phyloP scores from a whole-genome alignment of 2,329 filamentous ascomycete genomes.

The Arthrinium puccinioides region DNA sequence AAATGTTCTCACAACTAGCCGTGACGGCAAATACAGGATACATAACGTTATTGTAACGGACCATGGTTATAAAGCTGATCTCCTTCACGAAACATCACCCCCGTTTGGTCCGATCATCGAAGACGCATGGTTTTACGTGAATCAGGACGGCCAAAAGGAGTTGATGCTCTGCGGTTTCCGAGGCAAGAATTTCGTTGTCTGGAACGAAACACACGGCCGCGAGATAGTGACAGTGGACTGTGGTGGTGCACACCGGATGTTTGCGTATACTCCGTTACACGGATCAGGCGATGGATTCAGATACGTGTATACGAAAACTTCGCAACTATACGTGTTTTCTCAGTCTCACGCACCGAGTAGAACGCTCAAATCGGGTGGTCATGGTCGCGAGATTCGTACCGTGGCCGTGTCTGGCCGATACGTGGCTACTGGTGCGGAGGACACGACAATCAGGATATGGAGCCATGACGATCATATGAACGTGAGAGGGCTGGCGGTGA shows the following conservation, averaged over 20 bases:
- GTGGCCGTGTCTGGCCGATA: slow-evolving; percentile 32
- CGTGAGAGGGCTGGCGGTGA: slow-evolving; percentile 49
- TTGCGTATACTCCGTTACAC: slow-evolving; percentile 37
- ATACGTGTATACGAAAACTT: slow-evolving; percentile 71
- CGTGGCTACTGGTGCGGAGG: slow-evolving; percentile 67
- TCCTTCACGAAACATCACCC: slow-evolving; percentile 61
- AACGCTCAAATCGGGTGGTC: slow-evolving; percentile 61
- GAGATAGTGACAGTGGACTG: slow-evolving; percentile 71
- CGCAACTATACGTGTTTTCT: slow-evolving; percentile 40
- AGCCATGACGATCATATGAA: slow-evolving; percentile 24
- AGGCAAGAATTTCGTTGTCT: slow-evolving; percentile 71
- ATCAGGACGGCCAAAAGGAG: slow-evolving; percentile 30
- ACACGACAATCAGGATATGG: slow-evolving; percentile 67
- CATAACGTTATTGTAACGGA: slow-evolving; percentile 33
- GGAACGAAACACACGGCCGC: slow-evolving; percentile 65
- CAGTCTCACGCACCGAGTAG: slow-evolving; percentile 28
- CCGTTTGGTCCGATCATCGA: slow-evolving; percentile 74
- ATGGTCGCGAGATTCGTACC: slow-evolving; percentile 76
- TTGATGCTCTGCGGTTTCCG: slow-evolving; percentile 76
- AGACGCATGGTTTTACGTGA: slow-evolving; percentile 51
- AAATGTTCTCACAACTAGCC: slow-evolving; percentile 63
- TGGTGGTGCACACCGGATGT: slow-evolving; percentile 76
- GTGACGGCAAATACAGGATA: slow-evolving; percentile 70
- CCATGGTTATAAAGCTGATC: slow-evolving; percentile 23
- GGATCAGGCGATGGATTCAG: slow-evolving; percentile 27